Evolutionary conservation across 257 asterid genomes (phyloP).

Genomic region (Avicennia marina): DNA sequence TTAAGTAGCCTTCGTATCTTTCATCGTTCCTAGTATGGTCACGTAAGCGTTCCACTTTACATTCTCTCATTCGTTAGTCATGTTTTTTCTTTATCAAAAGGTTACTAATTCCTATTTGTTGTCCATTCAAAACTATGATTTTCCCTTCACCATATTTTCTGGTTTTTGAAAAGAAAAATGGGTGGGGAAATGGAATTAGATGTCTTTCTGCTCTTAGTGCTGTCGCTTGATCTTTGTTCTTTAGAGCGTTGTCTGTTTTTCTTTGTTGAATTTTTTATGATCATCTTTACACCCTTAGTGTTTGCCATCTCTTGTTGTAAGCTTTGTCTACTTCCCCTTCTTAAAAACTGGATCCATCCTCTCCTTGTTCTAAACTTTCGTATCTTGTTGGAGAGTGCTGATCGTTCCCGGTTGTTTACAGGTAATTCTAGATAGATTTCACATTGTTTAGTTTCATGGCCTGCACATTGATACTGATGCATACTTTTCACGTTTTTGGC

Average conservation of each 20-base stretch:
- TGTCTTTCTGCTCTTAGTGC: conserved; percentile 26
- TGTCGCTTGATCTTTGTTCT: background rate
- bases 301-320: no score
- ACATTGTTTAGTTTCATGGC: background rate
- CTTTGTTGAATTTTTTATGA: no score
- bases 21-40: no score
- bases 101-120: background rate
- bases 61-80: conserved; percentile 18
- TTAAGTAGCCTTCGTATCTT: background rate
- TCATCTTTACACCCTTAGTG: no score
- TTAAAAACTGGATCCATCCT: conserved; percentile 8
- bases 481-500: conserved; percentile 5
- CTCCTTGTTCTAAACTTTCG: conserved; percentile 17
- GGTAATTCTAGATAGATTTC: conserved; percentile 13
- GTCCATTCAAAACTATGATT: conserved; percentile 21
- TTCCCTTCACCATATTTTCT: conserved; percentile 52
- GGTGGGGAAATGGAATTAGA: conserved; percentile 42
- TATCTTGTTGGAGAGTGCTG: conserved; percentile 43
- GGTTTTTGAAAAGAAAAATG: conserved; percentile 58
- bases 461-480: conserved; percentile 1
- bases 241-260: background rate
- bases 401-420: conserved; percentile 36
- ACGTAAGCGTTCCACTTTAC: no score
- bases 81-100: background rate
- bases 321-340: no score